Conservation (phyloP, 1,284 basidiomycete species). For the Ceratobasidium sp. region DNA sequence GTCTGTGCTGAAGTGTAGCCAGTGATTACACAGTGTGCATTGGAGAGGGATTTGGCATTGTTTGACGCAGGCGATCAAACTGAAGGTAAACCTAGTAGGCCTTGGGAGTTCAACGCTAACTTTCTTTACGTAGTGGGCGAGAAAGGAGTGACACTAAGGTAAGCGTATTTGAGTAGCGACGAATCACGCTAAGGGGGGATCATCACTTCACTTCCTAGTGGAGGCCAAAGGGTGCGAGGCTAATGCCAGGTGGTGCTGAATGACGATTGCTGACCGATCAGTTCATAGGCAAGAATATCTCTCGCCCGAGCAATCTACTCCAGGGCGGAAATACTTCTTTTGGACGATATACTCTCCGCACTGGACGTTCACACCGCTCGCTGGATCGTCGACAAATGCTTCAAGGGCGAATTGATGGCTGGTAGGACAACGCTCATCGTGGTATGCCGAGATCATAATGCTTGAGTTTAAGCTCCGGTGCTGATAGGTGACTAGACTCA, state of each 20-base stretch:
- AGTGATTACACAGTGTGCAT: conserved; percentile 58
- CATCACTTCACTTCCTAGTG: conserved; percentile 47
- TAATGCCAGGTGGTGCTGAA: neutral
- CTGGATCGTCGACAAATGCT: conserved; percentile 55
- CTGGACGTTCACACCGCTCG: conserved; percentile 56
- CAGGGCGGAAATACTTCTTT: conserved; percentile 67
- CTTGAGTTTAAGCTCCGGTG: neutral
- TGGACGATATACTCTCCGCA: conserved; percentile 52
- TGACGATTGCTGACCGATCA: conserved; percentile 49
- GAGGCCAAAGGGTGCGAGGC: conserved; percentile 62
- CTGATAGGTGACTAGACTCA: conserved; percentile 48
- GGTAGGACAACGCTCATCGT: conserved; percentile 55
- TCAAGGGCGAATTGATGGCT: conserved; percentile 53
- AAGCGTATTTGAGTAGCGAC: conserved; percentile 50
- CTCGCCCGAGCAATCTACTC: conserved; percentile 83
- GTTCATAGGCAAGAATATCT: conserved; percentile 74
- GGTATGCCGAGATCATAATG: conserved; percentile 44
- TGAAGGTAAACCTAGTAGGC: conserved; percentile 8
- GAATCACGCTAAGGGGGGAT: conserved; percentile 35
- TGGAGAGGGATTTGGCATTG: conserved; percentile 70
- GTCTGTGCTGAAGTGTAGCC: neutral
- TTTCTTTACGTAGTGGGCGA: conserved; percentile 78
- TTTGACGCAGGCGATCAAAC: conserved; percentile 64
- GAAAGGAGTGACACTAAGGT: conserved; percentile 74
- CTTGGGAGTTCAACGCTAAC: neutral